A percentile compares a stretch with the other conserved stretches of the same genome.
phyloP scores from a whole-genome alignment of 2,329 filamentous ascomycete genomes.

The Alternaria atra region DNA sequence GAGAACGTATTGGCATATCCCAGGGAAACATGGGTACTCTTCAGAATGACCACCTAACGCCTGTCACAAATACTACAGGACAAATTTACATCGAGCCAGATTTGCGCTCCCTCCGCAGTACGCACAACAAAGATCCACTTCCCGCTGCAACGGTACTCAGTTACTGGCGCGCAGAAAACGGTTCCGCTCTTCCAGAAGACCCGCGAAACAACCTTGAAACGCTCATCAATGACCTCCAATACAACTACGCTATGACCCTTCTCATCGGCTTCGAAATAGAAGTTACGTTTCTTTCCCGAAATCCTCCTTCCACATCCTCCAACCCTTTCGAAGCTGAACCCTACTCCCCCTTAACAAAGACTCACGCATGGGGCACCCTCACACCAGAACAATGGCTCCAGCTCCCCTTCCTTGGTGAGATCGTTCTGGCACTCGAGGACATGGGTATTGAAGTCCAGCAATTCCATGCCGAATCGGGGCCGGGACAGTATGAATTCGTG shows the following conservation, averaged over 20 bases:
- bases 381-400: conserved; percentile 69
- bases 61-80: conserved; percentile 66
- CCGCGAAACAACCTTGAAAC: conserved; percentile 61
- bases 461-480: conserved; percentile 76
- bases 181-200: conserved; percentile 64
- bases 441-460: conserved; percentile 74
- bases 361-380: conserved; percentile 76
- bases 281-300: conserved; percentile 71
- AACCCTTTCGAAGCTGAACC: conserved; percentile 38
- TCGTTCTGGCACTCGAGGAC: conserved; percentile 66
- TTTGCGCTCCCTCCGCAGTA: conserved; percentile 66
- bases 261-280: conserved; percentile 84
- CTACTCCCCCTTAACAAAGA: conserved; percentile 62
- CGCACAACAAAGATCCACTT: conserved; percentile 57
- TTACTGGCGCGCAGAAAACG: conserved; percentile 69
- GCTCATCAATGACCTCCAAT: conserved; percentile 62
- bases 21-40: conserved; percentile 71
- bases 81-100: conserved; percentile 74
- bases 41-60: conserved; percentile 69
- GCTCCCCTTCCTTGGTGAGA: conserved; percentile 69
- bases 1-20: conserved; percentile 66
- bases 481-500: conserved; percentile 81
- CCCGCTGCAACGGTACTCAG: conserved; percentile 72
- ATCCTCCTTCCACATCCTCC: conserved; percentile 25
- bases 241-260: conserved; percentile 65